phyloP scores from a whole-genome alignment of 345 rosid genomes.

The Eucalyptus leucophloia region DNA sequence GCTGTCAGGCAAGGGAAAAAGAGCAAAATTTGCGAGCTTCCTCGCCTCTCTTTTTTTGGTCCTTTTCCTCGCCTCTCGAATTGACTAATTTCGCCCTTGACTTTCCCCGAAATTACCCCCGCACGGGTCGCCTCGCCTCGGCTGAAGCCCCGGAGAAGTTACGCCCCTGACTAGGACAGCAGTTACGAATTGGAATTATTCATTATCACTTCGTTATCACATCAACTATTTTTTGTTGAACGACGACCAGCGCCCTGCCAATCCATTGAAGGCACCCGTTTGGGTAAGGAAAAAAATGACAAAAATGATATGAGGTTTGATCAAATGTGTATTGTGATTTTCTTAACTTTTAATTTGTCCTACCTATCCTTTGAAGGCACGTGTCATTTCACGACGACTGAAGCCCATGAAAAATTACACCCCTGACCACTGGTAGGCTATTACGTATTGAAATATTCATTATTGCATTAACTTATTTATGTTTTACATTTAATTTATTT shows the following conservation, averaged over 20 bases:
- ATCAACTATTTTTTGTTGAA: not conserved
- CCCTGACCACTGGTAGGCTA: too few relatives aligned
- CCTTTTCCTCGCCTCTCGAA: not conserved
- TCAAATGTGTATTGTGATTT: rapidly evolving
- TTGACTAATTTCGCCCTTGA: not conserved
- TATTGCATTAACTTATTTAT: too few relatives aligned
- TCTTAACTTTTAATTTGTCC: too few relatives aligned
- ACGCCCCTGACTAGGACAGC: not conserved
- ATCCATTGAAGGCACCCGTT: not conserved
- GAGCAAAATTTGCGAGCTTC: not conserved
- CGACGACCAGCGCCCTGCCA: not conserved
- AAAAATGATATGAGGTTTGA: too few relatives aligned
- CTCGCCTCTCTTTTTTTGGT: not conserved
- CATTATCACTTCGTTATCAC: not conserved
- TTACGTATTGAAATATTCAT: too few relatives aligned
- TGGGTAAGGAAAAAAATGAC: rapidly evolving
- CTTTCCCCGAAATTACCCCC: not conserved
- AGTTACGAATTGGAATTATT: not conserved
- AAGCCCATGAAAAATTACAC: too few relatives aligned
- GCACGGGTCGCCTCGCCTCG: not conserved
- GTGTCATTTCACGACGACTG: too few relatives aligned
- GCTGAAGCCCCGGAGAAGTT: not conserved
- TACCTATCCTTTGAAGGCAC: too few relatives aligned
- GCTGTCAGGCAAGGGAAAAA: not conserved
- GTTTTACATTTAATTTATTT: too few relatives aligned